These are phyloP conservation scores for Xerocomus brunneocitrinus DNA, from an alignment of 768 basidiomycete genomes.

Conservation along the genomic window DNA sequence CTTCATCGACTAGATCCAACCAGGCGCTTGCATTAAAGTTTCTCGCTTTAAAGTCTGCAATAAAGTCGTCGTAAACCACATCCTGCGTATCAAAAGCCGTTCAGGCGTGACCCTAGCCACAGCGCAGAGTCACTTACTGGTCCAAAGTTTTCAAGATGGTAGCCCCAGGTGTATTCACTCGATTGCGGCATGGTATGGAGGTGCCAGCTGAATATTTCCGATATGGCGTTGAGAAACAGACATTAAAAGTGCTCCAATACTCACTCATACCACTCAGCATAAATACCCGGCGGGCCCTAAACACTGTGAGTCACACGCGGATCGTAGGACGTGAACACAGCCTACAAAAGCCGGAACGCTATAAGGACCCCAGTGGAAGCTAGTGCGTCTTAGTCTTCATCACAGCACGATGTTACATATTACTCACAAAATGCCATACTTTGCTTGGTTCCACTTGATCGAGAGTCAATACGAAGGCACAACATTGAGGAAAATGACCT, in stretches of 20 bases:
- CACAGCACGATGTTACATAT: background rate
- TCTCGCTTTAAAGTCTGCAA: constrained; percentile 46
- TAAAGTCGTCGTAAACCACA: constrained; percentile 55
- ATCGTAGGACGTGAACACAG: background rate
- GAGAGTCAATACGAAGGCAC: background rate
- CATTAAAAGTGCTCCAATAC: constrained; percentile 14
- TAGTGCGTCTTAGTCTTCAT: constrained; percentile 15
- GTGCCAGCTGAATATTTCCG: constrained; percentile 31
- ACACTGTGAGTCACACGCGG: background rate
- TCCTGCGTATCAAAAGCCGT: constrained; percentile 24
- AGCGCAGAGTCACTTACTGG: constrained; percentile 22
- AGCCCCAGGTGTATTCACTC: constrained; percentile 40
- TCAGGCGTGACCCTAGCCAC: background rate
- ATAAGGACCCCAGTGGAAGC: constrained; percentile 49
- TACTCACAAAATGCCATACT: constrained; percentile 54
- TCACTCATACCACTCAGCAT: constrained; percentile 57
- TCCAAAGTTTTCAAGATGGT: constrained; percentile 50
- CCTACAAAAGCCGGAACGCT: constrained; percentile 43
- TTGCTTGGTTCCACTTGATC: constrained; percentile 45
- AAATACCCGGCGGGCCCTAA: constrained; percentile 37
- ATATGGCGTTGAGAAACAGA: background rate
- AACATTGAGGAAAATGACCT: background rate
- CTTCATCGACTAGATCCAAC: constrained; percentile 49
- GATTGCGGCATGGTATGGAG: constrained; percentile 35
- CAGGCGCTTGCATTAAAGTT: constrained; percentile 53